Conservation (phyloP, 768 basidiomycete species). For the Tylopilus rubrobrunneus region DNA sequence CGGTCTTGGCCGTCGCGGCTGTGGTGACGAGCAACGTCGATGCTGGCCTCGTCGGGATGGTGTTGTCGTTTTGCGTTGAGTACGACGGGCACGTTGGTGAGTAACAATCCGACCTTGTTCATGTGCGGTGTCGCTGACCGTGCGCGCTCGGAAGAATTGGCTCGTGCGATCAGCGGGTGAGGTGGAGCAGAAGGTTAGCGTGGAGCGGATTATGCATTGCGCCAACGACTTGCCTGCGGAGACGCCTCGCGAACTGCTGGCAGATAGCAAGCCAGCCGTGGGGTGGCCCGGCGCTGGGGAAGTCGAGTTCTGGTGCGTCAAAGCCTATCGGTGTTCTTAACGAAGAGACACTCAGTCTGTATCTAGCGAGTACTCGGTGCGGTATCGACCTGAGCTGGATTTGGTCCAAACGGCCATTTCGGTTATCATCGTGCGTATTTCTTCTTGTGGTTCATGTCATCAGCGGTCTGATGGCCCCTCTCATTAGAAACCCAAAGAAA, state of each 20-base stretch:
- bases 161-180: slow-evolving; percentile 80
- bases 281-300: slow-evolving; percentile 73
- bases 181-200: slow-evolving; percentile 88
- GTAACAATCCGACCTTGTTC: slow-evolving; percentile 17
- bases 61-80: slow-evolving; percentile 82
- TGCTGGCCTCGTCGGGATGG: slow-evolving; percentile 83
- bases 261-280: slow-evolving; percentile 47
- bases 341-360: not conserved
- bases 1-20: slow-evolving; percentile 66
- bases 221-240: slow-evolving; percentile 63
- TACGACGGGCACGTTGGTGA: slow-evolving; percentile 76
- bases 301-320: slow-evolving; percentile 68
- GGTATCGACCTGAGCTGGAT: slow-evolving; percentile 79
- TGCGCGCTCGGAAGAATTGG: slow-evolving; percentile 55
- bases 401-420: slow-evolving; percentile 74
- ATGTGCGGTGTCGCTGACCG: not conserved
- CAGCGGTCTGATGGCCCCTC: slow-evolving; percentile 6
- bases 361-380: slow-evolving; percentile 61
- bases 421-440: slow-evolving; percentile 54
- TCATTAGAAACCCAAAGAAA: slow-evolving; percentile 65
- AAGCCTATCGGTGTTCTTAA: not conserved
- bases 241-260: slow-evolving; percentile 68
- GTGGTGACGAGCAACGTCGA: slow-evolving; percentile 77
- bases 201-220: slow-evolving; percentile 85
- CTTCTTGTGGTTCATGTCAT: not conserved